Evolutionary conservation across 2,329 filamentous ascomycete genomes (phyloP).

Genomic region (Phyllosticta citribraziliensis): DNA sequence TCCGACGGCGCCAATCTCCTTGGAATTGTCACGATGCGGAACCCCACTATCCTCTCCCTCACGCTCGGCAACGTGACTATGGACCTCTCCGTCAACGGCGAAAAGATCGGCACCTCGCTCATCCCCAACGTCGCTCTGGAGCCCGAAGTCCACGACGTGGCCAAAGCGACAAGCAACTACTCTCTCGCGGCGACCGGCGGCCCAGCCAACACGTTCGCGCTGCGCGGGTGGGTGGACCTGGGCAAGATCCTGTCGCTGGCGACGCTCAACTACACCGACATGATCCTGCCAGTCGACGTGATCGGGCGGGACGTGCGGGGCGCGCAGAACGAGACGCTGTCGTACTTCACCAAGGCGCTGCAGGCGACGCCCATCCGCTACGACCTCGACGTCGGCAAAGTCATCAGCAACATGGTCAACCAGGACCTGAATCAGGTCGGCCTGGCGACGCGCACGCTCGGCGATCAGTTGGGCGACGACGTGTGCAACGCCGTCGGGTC

Average conservation of each 20-base stretch:
- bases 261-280: conserved; percentile 41
- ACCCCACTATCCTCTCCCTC: conserved; percentile 53
- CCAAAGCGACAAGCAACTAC: not conserved
- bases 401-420: not conserved
- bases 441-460: not conserved
- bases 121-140: conserved; percentile 49
- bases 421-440: not conserved
- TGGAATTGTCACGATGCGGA: conserved; percentile 51
- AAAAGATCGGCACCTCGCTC: conserved; percentile 45
- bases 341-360: conserved; percentile 49
- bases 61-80: conserved; percentile 59
- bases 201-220: conserved; percentile 39
- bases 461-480: not conserved
- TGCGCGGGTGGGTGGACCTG: conserved; percentile 47
- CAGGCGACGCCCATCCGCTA: conserved; percentile 42
- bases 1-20: conserved; percentile 50
- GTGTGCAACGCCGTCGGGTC: not conserved
- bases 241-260: conserved; percentile 38
- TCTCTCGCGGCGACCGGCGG: not conserved
- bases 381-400: conserved; percentile 38
- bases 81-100: conserved; percentile 45
- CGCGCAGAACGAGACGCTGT: conserved; percentile 39
- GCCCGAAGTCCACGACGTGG: conserved; percentile 38
- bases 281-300: conserved; percentile 47
- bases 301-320: conserved; percentile 44